Base-by-base conservation (phyloP, 2,329 filamentous ascomycete species). In the Neospermospora avenae region DNA sequence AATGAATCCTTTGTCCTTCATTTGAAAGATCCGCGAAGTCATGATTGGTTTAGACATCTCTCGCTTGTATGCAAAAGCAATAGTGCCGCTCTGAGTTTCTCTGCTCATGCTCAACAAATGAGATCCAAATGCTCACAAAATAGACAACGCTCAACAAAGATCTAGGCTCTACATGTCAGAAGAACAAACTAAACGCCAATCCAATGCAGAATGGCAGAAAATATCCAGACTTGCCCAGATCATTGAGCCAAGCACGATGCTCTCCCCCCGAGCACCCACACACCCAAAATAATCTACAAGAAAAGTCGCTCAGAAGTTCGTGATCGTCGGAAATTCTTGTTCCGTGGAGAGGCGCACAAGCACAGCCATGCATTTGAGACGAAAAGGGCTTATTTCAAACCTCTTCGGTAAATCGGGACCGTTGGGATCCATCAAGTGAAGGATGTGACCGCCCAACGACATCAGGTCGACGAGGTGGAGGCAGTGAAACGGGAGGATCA, bases 341-440 rank as follows among this genome's bases (percentile, higher is more conserved):
- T 49, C 56, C 54, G 55, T 6, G 45, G 31, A 34, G 34, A 22
- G 39, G 48, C n/a, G 18, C 16, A 62, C 16, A 62, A 34, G 55
- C 61, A 64, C 61, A 62, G 57, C 62, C 55, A 34, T 53, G 58
- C 39, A 31, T 54, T 55, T 59, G 57, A 62, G 57, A 63, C 61
- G 61, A 63, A 57, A 51, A 31, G 60, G 44, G 63, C 55, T 62
- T 65, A 59, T 66, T 65, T 72, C 64, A 73, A 56, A 78, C 77
- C 68, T 79, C 76, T 72, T 79, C 77, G 41, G 76, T 78, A 63
- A 79, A 79, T 58, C 72, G 72, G 41, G 77, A 79, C 51, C 75
- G 71, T 67, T 77, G 73, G 25, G 76, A 78, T 39, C 77, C 77
- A 66, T 79, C 77, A 58, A 75, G 73, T 4, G 76, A 78, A 25